phyloP scores from a whole-genome alignment of 192 early-diverging fungal species.

The Entomortierella beljakovae region DNA sequence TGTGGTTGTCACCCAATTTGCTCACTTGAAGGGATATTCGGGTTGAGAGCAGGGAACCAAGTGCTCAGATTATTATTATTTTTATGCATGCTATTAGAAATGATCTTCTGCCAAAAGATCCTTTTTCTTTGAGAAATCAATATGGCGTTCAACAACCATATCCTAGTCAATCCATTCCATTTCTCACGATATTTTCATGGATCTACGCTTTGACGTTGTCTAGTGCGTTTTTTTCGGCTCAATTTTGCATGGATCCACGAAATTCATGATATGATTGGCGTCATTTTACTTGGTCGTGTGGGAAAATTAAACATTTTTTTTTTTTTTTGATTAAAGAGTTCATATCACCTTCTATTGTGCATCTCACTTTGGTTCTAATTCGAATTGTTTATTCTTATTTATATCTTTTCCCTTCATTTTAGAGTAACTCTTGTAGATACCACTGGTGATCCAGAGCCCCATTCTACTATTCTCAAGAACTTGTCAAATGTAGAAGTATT shows the following conservation, averaged over 20 bases:
- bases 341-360: background rate
- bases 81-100: too few species aligned
- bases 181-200: background rate
- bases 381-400: background rate
- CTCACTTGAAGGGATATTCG: too few species aligned
- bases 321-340: background rate
- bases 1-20: too few species aligned
- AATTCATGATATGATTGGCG: background rate
- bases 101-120: too few species aligned
- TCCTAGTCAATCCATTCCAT: too few species aligned
- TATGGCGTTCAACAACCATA: too few species aligned
- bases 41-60: too few species aligned
- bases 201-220: background rate
- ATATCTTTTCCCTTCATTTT: background rate
- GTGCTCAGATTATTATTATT: too few species aligned
- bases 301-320: background rate
- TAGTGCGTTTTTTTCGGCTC: background rate
- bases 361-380: background rate
- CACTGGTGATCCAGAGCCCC: slow-evolving; percentile 15
- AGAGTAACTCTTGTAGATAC: slow-evolving; percentile 41
- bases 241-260: background rate
- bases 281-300: background rate
- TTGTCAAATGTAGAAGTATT: slow-evolving; percentile 15
- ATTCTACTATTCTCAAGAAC: slow-evolving; percentile 16
- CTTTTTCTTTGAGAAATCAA: too few species aligned